phyloP scores from a whole-genome alignment of 371 early-diverging fungal genomes.

The Phascolomyces articulosus region DNA sequence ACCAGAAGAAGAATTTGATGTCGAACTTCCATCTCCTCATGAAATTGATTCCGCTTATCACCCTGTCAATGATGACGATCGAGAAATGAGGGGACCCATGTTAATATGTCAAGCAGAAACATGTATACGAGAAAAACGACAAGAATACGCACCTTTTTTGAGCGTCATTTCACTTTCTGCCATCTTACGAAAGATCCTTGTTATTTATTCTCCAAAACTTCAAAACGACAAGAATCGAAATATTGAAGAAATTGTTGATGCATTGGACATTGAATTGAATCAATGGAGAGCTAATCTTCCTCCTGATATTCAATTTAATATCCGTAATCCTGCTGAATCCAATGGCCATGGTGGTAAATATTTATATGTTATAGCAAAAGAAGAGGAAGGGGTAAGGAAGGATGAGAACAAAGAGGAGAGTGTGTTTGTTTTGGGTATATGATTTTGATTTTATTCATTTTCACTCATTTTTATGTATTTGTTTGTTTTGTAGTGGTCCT shows the following conservation, averaged over 20 bases:
- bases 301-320: background rate
- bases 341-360: background rate
- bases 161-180: slow-evolving; percentile 26
- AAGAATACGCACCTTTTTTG: slow-evolving; percentile 26
- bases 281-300: slow-evolving; percentile 34
- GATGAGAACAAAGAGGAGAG: too few species aligned
- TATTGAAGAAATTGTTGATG: slow-evolving; percentile 15
- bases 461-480: too few species aligned
- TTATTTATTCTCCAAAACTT: slow-evolving; percentile 30
- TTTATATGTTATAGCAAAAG: too few species aligned
- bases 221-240: slow-evolving; percentile 19
- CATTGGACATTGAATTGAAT: slow-evolving; percentile 25
- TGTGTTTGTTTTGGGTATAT: too few species aligned
- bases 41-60: slow-evolving; percentile 26
- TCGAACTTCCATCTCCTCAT: slow-evolving; percentile 37
- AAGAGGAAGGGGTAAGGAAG: too few species aligned
- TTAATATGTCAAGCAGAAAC: slow-evolving; percentile 25
- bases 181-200: slow-evolving; percentile 35
- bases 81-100: background rate
- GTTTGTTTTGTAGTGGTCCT: background rate
- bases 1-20: slow-evolving; percentile 43
- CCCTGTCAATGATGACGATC: background rate
- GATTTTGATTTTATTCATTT: background rate
- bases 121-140: slow-evolving; percentile 12
- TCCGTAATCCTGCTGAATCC: background rate